Evolutionary conservation across 441 rosid genomes (phyloP).

Genomic region (Bocquillonia castaneifolia): DNA sequence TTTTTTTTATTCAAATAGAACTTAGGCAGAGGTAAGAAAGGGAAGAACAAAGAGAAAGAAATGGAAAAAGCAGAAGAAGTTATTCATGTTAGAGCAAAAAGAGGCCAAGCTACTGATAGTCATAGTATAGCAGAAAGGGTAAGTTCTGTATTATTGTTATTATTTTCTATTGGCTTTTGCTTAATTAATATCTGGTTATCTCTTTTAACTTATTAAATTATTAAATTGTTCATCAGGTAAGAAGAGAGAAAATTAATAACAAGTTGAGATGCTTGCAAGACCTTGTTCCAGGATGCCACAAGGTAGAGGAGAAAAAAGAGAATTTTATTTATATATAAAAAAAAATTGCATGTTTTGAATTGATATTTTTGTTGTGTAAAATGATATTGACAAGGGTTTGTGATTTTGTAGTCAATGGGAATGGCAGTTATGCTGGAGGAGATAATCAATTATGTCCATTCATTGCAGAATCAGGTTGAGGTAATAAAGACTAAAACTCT

Average conservation of each 20-base stretch:
- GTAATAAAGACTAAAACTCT: too few species aligned
- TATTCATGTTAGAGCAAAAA: conserved; percentile 51
- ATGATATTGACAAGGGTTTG: conserved; percentile 8
- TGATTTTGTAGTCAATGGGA: conserved; percentile 52
- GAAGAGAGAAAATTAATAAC: conserved; percentile 53
- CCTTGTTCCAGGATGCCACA: conserved; percentile 57
- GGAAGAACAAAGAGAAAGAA: conserved; percentile 24
- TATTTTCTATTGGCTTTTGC: not conserved
- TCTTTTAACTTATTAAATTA: not conserved
- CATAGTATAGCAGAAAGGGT: conserved; percentile 63
- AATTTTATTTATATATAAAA: too few species aligned
- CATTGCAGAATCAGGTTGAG: conserved; percentile 66
- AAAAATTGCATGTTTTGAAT: not conserved
- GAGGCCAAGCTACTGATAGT: conserved; percentile 60
- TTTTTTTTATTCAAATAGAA: conserved; percentile 18
- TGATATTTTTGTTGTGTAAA: not conserved
- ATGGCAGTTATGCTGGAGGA: conserved; percentile 65
- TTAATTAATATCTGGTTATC: not conserved
- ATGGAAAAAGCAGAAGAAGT: conserved; percentile 30
- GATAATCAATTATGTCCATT: conserved; percentile 58
- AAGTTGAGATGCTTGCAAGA: conserved; percentile 49
- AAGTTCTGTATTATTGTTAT: not conserved
- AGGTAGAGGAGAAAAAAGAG: conserved; percentile 28
- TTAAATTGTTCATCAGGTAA: conserved; percentile 33
- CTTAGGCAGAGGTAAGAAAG: conserved; percentile 30